A percentile compares a stretch with the other conserved stretches of the same genome.
These are phyloP conservation scores for Exophiala alcalophila DNA, from an alignment of 2,329 filamentous ascomycete genomes.

Conservation along the genomic window DNA sequence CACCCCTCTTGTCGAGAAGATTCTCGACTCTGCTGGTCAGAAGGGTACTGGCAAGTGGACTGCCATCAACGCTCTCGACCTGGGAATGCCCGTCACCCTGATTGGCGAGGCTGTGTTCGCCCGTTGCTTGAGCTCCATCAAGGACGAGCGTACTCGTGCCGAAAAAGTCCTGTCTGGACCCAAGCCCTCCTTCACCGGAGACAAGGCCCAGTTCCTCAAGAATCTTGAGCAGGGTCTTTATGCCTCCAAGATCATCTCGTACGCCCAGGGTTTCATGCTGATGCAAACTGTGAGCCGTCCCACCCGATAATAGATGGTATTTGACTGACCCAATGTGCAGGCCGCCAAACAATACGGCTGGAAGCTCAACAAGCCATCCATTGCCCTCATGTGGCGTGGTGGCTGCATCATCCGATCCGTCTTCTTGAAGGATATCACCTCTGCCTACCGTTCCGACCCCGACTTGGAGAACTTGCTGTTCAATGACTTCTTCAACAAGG, in stretches of 20 bases:
- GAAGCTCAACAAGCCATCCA: conserved; percentile 99
- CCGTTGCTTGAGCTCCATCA: conserved; percentile 90
- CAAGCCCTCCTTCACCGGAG: conserved; percentile 74
- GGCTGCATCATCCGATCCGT: conserved; percentile 99
- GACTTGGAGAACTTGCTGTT: conserved; percentile 98
- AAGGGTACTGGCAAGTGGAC: conserved; percentile 99
- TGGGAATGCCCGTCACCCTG: conserved; percentile 96
- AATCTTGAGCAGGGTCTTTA: conserved; percentile 99
- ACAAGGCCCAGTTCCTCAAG: conserved; percentile 90
- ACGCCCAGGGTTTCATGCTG: conserved; percentile 99
- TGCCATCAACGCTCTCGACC: conserved; percentile 96
- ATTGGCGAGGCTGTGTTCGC: conserved; percentile 97
- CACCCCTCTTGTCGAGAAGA: conserved; percentile 92
- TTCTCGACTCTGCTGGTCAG: conserved; percentile 95
- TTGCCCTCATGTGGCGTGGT: conserved; percentile 99
- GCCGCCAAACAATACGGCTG: conserved; percentile 93
- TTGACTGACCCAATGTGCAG: conserved; percentile 44
- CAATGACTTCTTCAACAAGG: conserved; percentile 99
- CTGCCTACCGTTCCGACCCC: conserved; percentile 89
- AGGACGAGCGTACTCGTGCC: conserved; percentile 84
- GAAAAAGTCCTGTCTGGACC: conserved; percentile 76
- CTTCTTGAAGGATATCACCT: conserved; percentile 99
- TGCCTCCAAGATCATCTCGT: conserved; percentile 99
- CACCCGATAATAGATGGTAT: conserved; percentile 6
- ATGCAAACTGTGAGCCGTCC: conserved; percentile 82